Base-by-base conservation (phyloP, 2,329 filamentous ascomycete species). In the Lomentospora prolificans region DNA sequence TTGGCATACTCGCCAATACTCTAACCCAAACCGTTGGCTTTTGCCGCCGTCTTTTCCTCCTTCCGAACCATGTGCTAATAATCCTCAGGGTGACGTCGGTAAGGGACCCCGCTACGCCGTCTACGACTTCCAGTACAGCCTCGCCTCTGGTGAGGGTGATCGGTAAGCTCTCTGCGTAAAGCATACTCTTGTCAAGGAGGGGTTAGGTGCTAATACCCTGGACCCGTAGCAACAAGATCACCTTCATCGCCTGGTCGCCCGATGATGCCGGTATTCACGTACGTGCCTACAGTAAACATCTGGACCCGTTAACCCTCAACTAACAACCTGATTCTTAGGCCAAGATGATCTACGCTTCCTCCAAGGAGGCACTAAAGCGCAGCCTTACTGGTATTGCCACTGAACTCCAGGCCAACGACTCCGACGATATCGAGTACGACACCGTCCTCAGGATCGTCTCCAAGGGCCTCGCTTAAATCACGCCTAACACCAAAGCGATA, bases 321-420 rank as follows among this genome's bases (percentile, higher is more conserved):
- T n/a, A n/a, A n/a, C n/a, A n/a, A n/a, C n/a, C n/a, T n/a, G n/a
- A n/a, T n/a, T n/a, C n/a, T n/a, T 63, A 90, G 88, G 80, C 86
- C 73, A 90, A 90, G 80, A 94, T 94, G 89, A 80, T 90, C 72
- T 94, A 92, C 79, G 87, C 88, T 65, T 88, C 89, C 54, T 94
- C 89, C 72, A 94, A 92, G 78, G 87, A 91, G 66, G 86, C 87
- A 58, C 80, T 94, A 63, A 92, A 90, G 81, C 85, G 85, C 71
- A 73, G 86, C 53, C 81, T 94, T 61, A 87, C 82, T 68, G 88
- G 87, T 61, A 75, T 92, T 64, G 86, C 85, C 59, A 75, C 77
- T 64, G 88, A 92, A 70, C 79, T 91, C 65, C 88, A 94, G 78
- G 88, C 87, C 76, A 91, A 91, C 76, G 88, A 92, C 71, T 72